phyloP scores from a whole-genome alignment of 1,284 basidiomycete genomes.

The Leucoagaricus sp. region DNA sequence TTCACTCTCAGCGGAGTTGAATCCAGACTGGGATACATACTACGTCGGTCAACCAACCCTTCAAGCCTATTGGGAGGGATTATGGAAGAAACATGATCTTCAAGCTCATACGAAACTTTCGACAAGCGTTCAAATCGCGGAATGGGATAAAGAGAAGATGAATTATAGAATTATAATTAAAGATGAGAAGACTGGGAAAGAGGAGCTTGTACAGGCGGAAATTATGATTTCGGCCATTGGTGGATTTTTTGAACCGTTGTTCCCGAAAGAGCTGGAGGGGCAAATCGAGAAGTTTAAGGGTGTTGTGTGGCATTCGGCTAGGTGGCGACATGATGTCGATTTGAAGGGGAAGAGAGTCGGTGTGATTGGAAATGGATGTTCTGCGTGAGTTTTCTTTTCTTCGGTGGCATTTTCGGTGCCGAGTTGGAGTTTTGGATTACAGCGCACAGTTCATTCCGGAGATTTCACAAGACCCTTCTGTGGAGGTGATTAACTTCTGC shows the following conservation, averaged over 20 bases:
- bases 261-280: constrained; percentile 41
- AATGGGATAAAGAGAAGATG: constrained; percentile 45
- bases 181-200: constrained; percentile 31
- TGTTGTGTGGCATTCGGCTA: constrained; percentile 52
- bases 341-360: constrained; percentile 55
- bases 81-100: constrained; percentile 46
- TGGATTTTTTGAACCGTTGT: constrained; percentile 45
- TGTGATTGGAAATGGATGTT: constrained; percentile 67
- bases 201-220: constrained; percentile 37
- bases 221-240: constrained; percentile 47
- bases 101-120: constrained; percentile 41
- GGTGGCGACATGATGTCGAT: constrained; percentile 57
- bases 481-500: constrained; percentile 54
- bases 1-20: constrained; percentile 54
- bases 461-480: constrained; percentile 48
- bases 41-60: constrained; percentile 51
- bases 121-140: constrained; percentile 40
- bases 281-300: constrained; percentile 53
- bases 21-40: constrained; percentile 49
- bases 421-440: neutral
- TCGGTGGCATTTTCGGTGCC: constrained; percentile 11
- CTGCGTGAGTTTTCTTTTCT: constrained; percentile 42
- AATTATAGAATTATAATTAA: constrained; percentile 41
- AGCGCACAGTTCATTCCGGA: constrained; percentile 58
- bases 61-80: constrained; percentile 47